These are phyloP conservation scores for Fusarium mundagurra DNA, from an alignment of 2,329 filamentous ascomycete species.

Conservation along the genomic window DNA sequence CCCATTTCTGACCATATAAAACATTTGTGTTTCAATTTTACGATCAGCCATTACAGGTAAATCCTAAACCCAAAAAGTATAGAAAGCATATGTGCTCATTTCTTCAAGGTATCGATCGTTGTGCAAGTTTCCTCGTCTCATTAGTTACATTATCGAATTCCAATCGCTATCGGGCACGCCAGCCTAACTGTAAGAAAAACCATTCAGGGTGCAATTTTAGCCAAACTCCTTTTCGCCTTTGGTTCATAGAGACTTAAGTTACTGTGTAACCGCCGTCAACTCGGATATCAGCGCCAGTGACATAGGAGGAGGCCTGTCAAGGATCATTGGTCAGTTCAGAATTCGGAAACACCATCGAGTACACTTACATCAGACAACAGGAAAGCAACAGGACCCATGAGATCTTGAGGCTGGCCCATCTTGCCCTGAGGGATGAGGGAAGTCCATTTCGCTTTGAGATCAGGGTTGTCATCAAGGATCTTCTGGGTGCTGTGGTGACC, in stretches of 20 bases:
- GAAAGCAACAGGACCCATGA: slow-evolving; percentile 93
- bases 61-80: too few relatives aligned
- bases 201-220: slow-evolving; percentile 1
- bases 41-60: background rate
- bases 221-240: background rate
- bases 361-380: slow-evolving; percentile 71
- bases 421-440: slow-evolving; percentile 91
- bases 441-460: slow-evolving; percentile 89
- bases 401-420: slow-evolving; percentile 90
- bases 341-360: too few relatives aligned
- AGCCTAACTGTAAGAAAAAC: slow-evolving; percentile 1
- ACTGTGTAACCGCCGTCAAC: slow-evolving; percentile 92
- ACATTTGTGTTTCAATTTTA: background rate
- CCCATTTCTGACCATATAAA: background rate
- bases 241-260: slow-evolving; percentile 58
- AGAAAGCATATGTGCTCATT: background rate
- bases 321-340: background rate
- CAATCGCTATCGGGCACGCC: slow-evolving; percentile 27
- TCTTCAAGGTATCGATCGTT: background rate
- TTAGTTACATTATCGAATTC: slow-evolving; percentile 34
- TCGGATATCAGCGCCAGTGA: slow-evolving; percentile 77
- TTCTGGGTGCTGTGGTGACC: slow-evolving; percentile 76
- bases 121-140: background rate
- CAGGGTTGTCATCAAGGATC: slow-evolving; percentile 92
- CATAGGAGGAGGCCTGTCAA: slow-evolving; percentile 70